A percentile compares a stretch with the other conserved stretches of the same genome.
phyloP scores from a whole-genome alignment of 83 land plant genomes.

The Thuja plicata region DNA sequence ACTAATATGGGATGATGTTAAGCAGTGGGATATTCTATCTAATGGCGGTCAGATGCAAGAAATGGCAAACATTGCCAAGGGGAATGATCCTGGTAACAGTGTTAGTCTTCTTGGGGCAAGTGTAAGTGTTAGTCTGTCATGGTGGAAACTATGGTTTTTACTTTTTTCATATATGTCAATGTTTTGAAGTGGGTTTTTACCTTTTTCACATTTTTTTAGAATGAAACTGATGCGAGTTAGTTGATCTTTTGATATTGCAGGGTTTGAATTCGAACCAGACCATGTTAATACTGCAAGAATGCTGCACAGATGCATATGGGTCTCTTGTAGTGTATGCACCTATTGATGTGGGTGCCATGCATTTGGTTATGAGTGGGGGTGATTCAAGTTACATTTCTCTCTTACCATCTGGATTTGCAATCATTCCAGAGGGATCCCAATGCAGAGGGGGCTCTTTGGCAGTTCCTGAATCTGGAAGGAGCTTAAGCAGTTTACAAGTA shows the following conservation, averaged over 20 bases:
- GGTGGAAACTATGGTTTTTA: neutral
- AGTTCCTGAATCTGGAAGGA: neutral
- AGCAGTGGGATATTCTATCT: slow-evolving; percentile 23
- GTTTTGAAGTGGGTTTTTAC: neutral
- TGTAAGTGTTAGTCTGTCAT: slow-evolving; percentile 13
- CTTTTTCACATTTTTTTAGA: neutral
- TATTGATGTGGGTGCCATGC: slow-evolving; percentile 20
- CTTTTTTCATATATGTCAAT: neutral
- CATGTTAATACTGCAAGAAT: slow-evolving; percentile 31
- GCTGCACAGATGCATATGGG: slow-evolving; percentile 28
- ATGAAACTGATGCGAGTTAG: neutral
- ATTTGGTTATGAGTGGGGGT: slow-evolving; percentile 25
- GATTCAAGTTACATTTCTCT: slow-evolving; percentile 17
- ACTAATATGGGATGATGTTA: neutral
- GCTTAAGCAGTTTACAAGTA: neutral
- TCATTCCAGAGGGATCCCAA: slow-evolving; percentile 23
- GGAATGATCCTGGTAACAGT: slow-evolving; percentile 28
- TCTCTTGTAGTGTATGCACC: slow-evolving; percentile 32
- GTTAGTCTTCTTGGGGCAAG: slow-evolving; percentile 25
- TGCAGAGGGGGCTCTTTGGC: neutral
- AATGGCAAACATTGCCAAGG: slow-evolving; percentile 29
- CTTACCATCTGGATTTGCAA: slow-evolving; percentile 34
- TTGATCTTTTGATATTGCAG: neutral
- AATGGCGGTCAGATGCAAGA: slow-evolving; percentile 25
- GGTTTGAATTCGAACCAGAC: slow-evolving; percentile 25